Base-by-base conservation (phyloP, 176 grass and related monocot species). In the Stipa capillata region DNA sequence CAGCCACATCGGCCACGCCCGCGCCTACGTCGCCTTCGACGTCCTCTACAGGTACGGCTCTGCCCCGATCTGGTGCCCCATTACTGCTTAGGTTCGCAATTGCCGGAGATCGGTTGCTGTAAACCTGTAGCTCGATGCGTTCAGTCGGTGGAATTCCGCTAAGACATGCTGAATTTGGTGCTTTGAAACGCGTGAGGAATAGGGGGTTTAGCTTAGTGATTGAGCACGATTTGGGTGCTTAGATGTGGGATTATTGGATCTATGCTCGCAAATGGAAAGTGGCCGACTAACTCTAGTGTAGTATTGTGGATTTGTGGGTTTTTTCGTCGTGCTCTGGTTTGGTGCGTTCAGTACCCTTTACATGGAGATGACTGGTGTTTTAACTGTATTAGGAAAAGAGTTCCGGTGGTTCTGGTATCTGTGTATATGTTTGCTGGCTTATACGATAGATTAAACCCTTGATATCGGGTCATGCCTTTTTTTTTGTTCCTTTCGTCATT, bases 1-100 rank as follows among this genome's bases (percentile, higher is more conserved):
- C 86, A 93, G 94, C 72, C 94, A 97, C 51, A 56, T 93, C 49
- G 94, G 94, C 77, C 90, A 97, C 57, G 86, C 94, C 36, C 94
- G 88, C 25, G 88, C 80, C 83, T 93, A 97, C 71, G 86, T 97
- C 31, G 83, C 88, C 72, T 97, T 97, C 59, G 90, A 97, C 68
- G 88, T 97, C 16, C 72, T 97, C 12, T 82, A 91, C 77, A 89
- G 86, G 94, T 97, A 57, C 5, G 8, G 0, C 52, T 14, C 1
- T 48, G 3, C 13, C 14, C 64, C 66, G n/a, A 73, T 87, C 85
- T 32, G n/a, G 18, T 32, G 69, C 41, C 36, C 40, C 48, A 24
- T 32, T 43, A 20, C 39, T 60, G 37, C 43, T 2, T 77, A 72
- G 34, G n/a, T 42, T 31, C 20, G 28, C 35, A 35, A 28, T 69